Evolutionary conservation across 371 early-diverging fungal genomes (phyloP), one percentile per base, ranked within the genome.

Genomic region (Mortierella sp.): DNA sequence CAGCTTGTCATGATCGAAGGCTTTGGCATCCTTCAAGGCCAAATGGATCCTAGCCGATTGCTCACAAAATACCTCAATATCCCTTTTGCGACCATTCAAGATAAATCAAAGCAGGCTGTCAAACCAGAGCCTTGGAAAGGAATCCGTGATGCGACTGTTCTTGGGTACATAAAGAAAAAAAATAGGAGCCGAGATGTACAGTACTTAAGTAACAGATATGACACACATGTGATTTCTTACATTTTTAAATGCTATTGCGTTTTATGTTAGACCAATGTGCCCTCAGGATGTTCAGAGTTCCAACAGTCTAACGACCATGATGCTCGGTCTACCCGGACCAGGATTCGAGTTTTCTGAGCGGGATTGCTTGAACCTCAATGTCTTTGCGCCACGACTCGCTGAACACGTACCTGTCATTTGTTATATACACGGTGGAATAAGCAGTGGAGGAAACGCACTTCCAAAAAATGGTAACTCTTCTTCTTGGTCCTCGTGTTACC

Each of bases 311-410:
- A 43, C 67, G 16, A 73, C 79, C 9, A 58, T 74, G 68, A 74
- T 79, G 74, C 35, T 74, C 39, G 79, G 79, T 8, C 0, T 74
- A 5, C 79, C 79, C 26, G 79, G 79, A 8, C 79, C 79, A 64
- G 79, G 79, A 2, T 79, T 79, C 52, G 64, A 66, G 22, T 80
- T 61, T 66, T 80, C 81, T 10, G 81, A 80, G n/a, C 75, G 73
- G 45, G 84, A 83, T 52, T 84, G 85, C 39, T 43, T 85, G 45
- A 76, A 84, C 32, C 62, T 85, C n/a, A 83, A 85, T 62, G 75
- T 85, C 12, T 83, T 77, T 68, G 72, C 80, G 1, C 85, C 85
- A 14, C 45, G 73, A 6, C 55, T 65, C 16, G 32, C 52, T 14
- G 59, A 72, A 14, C 14, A 69, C 9, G 66, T 80, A 10, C 84